A percentile compares a stretch with the other conserved stretches of the same genome.
phyloP scores from a whole-genome alignment of 768 basidiomycete genomes.

The Botryobasidium botryosum region DNA sequence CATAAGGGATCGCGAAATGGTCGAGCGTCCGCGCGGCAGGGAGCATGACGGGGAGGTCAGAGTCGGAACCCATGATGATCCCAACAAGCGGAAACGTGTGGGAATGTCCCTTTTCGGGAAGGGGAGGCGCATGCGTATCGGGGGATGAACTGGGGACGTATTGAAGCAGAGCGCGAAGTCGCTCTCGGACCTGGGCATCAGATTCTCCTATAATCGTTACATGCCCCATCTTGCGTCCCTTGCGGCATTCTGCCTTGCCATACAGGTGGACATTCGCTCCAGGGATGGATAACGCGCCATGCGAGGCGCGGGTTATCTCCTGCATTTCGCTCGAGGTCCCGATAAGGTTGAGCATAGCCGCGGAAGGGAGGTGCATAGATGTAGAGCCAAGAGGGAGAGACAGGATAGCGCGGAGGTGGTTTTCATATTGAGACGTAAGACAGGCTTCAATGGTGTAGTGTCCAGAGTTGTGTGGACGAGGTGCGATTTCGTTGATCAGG shows the following conservation, averaged over 20 bases:
- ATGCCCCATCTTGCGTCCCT: slow-evolving; percentile 96
- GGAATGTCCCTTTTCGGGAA: slow-evolving; percentile 28
- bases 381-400: slow-evolving; percentile 81
- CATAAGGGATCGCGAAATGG: slow-evolving; percentile 71
- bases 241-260: slow-evolving; percentile 80
- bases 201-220: slow-evolving; percentile 74
- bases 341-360: slow-evolving; percentile 89
- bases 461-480: slow-evolving; percentile 94
- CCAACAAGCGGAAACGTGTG: slow-evolving; percentile 64
- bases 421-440: slow-evolving; percentile 90
- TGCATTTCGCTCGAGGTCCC: slow-evolving; percentile 55
- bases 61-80: slow-evolving; percentile 97
- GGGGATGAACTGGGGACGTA: slow-evolving; percentile 33
- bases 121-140: slow-evolving; percentile 31
- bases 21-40: slow-evolving; percentile 76
- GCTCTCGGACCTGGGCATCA: slow-evolving; percentile 51
- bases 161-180: slow-evolving; percentile 58
- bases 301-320: slow-evolving; percentile 29
- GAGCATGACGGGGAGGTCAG: slow-evolving; percentile 87
- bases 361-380: slow-evolving; percentile 65
- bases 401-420: slow-evolving; percentile 90
- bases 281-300: slow-evolving; percentile 46
- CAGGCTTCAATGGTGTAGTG: slow-evolving; percentile 99
- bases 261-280: slow-evolving; percentile 82
- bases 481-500: slow-evolving; percentile 92